Conservation (phyloP, 2,329 filamentous ascomycete species). For the Sporothrix sp. region DNA sequence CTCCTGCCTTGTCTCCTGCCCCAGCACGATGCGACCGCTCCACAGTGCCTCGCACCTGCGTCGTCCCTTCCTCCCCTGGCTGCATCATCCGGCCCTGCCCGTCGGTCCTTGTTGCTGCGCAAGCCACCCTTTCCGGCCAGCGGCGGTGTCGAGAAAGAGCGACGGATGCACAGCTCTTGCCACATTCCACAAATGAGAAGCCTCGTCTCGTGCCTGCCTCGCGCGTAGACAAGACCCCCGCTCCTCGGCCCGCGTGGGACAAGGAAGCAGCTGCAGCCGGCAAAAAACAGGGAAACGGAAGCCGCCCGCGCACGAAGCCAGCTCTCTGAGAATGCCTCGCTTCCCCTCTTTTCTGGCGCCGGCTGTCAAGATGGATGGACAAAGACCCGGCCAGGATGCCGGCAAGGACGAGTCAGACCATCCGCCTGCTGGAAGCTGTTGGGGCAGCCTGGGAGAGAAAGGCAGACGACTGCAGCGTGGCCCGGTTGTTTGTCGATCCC, state of each 20-base stretch:
- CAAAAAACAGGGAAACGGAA: not conserved
- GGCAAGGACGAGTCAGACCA: not conserved
- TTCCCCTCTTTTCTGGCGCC: slow-evolving; percentile 5
- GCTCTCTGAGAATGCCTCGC: not conserved
- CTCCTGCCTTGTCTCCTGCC: not conserved
- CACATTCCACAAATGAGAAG: not conserved
- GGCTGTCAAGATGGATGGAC: too few relatives aligned
- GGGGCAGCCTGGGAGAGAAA: not conserved
- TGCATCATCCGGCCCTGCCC: not conserved
- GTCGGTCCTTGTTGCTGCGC: not conserved
- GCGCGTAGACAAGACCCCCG: not conserved
- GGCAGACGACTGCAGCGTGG: too few relatives aligned
- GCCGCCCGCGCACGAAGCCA: not conserved
- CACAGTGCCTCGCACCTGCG: not conserved
- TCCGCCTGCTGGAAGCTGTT: not conserved
- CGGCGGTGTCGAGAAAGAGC: not conserved
- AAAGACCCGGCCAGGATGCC: too few relatives aligned
- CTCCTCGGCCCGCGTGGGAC: not conserved
- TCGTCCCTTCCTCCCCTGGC: not conserved
- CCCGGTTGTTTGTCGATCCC: not conserved
- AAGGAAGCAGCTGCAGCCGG: not conserved
- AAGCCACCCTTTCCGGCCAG: not conserved
- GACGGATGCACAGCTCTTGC: not conserved
- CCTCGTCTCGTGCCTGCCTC: not conserved
- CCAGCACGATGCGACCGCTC: not conserved